Conservation (phyloP, 352 stramenopile species). For the Thalassiosira exigua region DNA sequence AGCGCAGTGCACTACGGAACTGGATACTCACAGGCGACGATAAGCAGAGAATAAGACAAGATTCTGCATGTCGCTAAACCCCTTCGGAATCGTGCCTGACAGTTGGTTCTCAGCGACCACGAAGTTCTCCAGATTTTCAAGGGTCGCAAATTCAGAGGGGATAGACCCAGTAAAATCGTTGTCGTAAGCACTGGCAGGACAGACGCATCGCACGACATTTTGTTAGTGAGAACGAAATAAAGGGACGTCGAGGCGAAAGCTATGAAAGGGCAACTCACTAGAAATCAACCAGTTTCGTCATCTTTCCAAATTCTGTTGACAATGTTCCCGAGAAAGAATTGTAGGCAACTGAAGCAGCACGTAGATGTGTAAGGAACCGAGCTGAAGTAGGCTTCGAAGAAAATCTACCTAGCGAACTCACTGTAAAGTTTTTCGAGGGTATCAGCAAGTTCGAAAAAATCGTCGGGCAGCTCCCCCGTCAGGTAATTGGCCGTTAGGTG, state of each 20-base stretch:
- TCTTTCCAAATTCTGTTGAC: slow-evolving; percentile 62
- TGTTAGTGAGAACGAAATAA: neutral
- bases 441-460: slow-evolving; percentile 61
- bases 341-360: slow-evolving; percentile 53
- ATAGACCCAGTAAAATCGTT: slow-evolving; percentile 73
- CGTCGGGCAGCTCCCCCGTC: slow-evolving; percentile 48
- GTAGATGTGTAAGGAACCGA: slow-evolving; percentile 8
- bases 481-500: slow-evolving; percentile 63
- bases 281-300: slow-evolving; percentile 62
- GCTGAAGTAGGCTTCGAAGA: neutral
- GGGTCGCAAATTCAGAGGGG: slow-evolving; percentile 53
- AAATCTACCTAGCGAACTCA: too few relatives aligned
- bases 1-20: neutral
- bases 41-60: slow-evolving; percentile 61
- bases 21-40: slow-evolving; percentile 32
- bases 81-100: slow-evolving; percentile 54
- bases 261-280: slow-evolving; percentile 33
- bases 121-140: slow-evolving; percentile 69
- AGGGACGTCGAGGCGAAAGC: neutral
- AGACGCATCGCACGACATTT: neutral
- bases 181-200: slow-evolving; percentile 37
- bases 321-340: slow-evolving; percentile 73
- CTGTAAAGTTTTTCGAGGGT: slow-evolving; percentile 61
- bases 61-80: slow-evolving; percentile 57
- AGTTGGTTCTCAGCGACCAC: slow-evolving; percentile 70